Evolutionary conservation across 805 yeast genomes (phyloP).

Genomic region (Candida schatavii): DNA sequence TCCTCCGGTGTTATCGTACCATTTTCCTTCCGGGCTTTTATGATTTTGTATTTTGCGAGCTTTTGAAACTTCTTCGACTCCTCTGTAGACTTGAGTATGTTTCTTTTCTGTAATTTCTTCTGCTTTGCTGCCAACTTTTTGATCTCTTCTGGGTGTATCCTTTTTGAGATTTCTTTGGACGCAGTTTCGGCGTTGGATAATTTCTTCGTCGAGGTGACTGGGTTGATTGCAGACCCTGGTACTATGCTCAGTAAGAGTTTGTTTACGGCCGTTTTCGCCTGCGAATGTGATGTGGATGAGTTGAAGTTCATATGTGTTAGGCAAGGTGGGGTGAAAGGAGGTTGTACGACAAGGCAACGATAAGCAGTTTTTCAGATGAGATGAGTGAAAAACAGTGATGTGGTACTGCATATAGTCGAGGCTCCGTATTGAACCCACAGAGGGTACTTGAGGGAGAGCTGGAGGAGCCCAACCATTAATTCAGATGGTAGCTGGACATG

Average conservation of each 20-base stretch:
- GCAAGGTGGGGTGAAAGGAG: too few species aligned
- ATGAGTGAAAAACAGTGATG: too few species aligned
- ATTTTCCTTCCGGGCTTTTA: conserved; percentile 27
- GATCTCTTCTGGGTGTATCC: conserved; percentile 13
- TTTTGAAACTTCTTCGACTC: conserved; percentile 31
- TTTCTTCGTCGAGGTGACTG: background rate
- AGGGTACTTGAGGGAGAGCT: too few species aligned
- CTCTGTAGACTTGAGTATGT: conserved; percentile 26
- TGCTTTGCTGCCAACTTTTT: conserved; percentile 19
- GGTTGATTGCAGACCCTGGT: conserved; percentile 5
- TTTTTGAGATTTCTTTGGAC: conserved; percentile 14
- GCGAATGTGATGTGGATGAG: conserved; percentile 28
- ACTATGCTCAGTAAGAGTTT: conserved; percentile 27
- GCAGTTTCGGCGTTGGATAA: conserved; percentile 16
- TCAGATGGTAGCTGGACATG: too few species aligned
- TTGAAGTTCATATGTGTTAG: conserved; percentile 19
- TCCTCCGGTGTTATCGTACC: conserved; percentile 29
- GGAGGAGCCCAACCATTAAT: too few species aligned
- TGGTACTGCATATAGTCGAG: too few species aligned
- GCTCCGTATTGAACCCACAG: too few species aligned
- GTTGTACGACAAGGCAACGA: too few species aligned
- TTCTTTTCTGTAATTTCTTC: conserved; percentile 19
- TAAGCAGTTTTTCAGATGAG: too few species aligned
- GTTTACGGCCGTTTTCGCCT: conserved; percentile 41
- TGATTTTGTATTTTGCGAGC: conserved; percentile 36